These are phyloP conservation scores for Coniochaeta pulveracea DNA, from an alignment of 2,329 filamentous ascomycete genomes.

Conservation along the genomic window DNA sequence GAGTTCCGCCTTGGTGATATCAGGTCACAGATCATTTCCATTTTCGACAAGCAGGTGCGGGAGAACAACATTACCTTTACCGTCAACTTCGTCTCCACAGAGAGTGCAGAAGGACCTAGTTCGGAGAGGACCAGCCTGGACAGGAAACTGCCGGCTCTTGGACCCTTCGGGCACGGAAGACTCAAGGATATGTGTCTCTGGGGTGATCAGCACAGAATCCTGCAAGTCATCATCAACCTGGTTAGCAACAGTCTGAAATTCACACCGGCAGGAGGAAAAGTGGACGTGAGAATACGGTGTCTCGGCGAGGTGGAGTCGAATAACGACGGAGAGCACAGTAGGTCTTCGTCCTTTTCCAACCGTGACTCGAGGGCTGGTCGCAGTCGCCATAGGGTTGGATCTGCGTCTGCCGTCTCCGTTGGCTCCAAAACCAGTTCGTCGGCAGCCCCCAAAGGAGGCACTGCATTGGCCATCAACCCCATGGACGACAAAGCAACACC, in stretches of 20 bases:
- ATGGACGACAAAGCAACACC: conserved; percentile 41
- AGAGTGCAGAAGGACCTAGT: conserved; percentile 18
- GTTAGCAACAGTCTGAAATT: conserved; percentile 91
- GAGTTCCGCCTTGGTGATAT: conserved; percentile 82
- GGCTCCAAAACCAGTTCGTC: conserved; percentile 27
- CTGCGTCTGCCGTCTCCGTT: conserved; percentile 38
- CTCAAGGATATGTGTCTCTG: conserved; percentile 80
- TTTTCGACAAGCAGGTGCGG: conserved; percentile 82
- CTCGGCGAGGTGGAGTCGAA: conserved; percentile 46
- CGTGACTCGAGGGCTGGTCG: conserved; percentile 28
- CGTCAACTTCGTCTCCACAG: conserved; percentile 56
- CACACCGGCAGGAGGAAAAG: conserved; percentile 64
- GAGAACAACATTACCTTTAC: conserved; percentile 66
- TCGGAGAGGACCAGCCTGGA: conserved; percentile 21
- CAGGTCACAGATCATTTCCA: conserved; percentile 68
- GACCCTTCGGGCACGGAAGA: conserved; percentile 53
- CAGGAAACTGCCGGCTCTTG: conserved; percentile 42
- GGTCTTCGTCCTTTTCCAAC: conserved; percentile 40
- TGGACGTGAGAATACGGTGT: conserved; percentile 67
- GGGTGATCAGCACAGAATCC: conserved; percentile 84
- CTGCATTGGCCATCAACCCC: conserved; percentile 51
- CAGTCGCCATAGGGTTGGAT: conserved; percentile 31
- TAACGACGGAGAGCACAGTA: conserved; percentile 27
- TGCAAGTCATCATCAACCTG: conserved; percentile 89
- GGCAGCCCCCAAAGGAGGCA: conserved; percentile 25